These are phyloP conservation scores for Nyctanthes arbortristis DNA, from an alignment of 257 asterid species.

Conservation along the genomic window DNA sequence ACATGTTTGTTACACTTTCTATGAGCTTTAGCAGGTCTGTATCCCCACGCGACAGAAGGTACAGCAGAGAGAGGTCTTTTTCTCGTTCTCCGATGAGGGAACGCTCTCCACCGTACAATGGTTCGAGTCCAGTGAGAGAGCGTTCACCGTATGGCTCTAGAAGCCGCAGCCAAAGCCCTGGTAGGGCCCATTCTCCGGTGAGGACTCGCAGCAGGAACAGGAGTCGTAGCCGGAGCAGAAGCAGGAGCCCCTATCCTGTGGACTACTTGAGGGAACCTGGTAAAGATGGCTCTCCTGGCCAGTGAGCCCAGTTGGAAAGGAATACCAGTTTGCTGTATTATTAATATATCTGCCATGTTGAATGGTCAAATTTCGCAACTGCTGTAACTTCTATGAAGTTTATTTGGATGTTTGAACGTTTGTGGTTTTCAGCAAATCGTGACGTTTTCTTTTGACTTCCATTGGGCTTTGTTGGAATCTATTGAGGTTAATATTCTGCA, in stretches of 20 bases:
- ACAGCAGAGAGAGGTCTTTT: slow-evolving; percentile 64
- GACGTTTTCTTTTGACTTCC: too few relatives aligned
- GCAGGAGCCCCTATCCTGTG: slow-evolving; percentile 33
- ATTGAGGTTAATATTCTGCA: too few relatives aligned
- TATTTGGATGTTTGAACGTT: neutral
- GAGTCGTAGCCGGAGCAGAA: slow-evolving; percentile 34
- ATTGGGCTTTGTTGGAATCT: too few relatives aligned
- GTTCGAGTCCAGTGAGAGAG: slow-evolving; percentile 57
- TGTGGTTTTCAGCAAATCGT: too few relatives aligned
- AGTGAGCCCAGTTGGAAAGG: slow-evolving; percentile 1
- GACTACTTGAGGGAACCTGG: slow-evolving; percentile 25
- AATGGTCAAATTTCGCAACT: neutral
- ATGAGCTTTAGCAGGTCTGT: slow-evolving; percentile 50
- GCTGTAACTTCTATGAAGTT: neutral
- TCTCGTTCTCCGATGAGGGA: slow-evolving; percentile 54
- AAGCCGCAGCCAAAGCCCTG: slow-evolving; percentile 56
- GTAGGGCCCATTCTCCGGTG: slow-evolving; percentile 37
- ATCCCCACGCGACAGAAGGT: slow-evolving; percentile 69
- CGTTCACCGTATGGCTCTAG: slow-evolving; percentile 47
- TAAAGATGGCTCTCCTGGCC: slow-evolving; percentile 36
- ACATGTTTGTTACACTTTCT: neutral
- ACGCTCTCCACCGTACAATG: slow-evolving; percentile 50
- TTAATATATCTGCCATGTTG: neutral
- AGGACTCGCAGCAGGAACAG: slow-evolving; percentile 46
- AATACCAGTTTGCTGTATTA: neutral